Conservation (phyloP, 192 early-diverging fungal species). For the Coemansia sp. region DNA sequence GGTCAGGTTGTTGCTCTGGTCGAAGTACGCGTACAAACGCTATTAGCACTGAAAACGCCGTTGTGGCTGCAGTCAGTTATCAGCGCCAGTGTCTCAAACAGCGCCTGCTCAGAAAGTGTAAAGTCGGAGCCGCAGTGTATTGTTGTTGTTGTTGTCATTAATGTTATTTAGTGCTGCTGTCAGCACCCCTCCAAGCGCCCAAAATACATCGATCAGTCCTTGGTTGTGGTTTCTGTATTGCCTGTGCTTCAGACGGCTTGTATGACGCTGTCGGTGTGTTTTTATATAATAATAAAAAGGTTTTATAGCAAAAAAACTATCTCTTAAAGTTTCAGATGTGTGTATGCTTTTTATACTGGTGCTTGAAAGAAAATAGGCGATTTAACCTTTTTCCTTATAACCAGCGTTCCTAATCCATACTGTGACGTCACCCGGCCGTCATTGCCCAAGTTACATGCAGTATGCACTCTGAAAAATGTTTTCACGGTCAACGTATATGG, state of each 20-base stretch:
- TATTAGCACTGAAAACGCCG: slow-evolving; percentile 71
- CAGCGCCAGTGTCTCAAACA: slow-evolving; percentile 69
- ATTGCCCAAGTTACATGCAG: slow-evolving; percentile 17
- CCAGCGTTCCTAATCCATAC: too few relatives aligned
- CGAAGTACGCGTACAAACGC: slow-evolving; percentile 81
- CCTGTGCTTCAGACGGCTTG: too few relatives aligned
- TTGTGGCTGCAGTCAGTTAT: slow-evolving; percentile 88
- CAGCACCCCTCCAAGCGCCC: slow-evolving; percentile 69
- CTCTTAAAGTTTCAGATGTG: too few relatives aligned
- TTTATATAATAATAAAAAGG: too few relatives aligned
- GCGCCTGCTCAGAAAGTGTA: slow-evolving; percentile 59
- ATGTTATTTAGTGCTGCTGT: slow-evolving; percentile 46
- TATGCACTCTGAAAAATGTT: slow-evolving; percentile 43
- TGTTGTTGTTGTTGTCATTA: background rate
- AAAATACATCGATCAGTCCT: slow-evolving; percentile 58
- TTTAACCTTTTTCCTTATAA: too few relatives aligned
- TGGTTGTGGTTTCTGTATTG: too few relatives aligned
- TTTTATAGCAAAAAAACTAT: too few relatives aligned
- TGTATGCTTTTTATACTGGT: too few relatives aligned
- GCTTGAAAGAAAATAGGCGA: too few relatives aligned
- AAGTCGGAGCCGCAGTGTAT: slow-evolving; percentile 34
- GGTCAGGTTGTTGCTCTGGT: slow-evolving; percentile 59
- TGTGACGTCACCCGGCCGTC: too few relatives aligned
- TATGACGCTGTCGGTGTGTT: too few relatives aligned
- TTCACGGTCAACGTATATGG: slow-evolving; percentile 48